These are phyloP conservation scores for Starmerella stellata DNA, from an alignment of 805 yeast species.

Conservation along the genomic window DNA sequence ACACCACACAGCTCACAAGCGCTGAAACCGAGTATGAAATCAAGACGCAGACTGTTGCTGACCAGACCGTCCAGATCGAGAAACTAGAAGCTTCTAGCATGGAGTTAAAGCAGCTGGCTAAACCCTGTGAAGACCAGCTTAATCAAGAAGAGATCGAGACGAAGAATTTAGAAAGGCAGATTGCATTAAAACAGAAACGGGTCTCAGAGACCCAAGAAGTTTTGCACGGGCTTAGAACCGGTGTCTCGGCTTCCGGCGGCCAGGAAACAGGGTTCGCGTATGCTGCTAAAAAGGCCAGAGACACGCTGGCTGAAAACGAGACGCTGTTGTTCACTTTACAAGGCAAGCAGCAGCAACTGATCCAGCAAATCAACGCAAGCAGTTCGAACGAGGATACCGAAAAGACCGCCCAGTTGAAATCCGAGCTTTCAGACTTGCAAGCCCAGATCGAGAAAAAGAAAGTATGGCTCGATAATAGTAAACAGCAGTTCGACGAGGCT, in stretches of 20 bases:
- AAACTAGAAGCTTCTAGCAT: background rate
- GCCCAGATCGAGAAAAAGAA: background rate
- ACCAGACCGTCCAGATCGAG: background rate
- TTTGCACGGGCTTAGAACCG: conserved; percentile 14
- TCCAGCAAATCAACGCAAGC: background rate
- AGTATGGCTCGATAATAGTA: background rate
- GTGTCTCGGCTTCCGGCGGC: conserved; percentile 16
- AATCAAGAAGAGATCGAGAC: background rate
- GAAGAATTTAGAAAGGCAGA: background rate
- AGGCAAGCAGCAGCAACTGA: background rate
- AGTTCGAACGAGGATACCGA: background rate
- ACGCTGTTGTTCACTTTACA: conserved; percentile 1
- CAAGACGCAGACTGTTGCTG: background rate
- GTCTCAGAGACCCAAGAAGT: conserved; percentile 10
- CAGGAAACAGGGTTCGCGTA: conserved; percentile 17
- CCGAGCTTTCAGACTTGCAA: background rate
- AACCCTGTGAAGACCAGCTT: background rate
- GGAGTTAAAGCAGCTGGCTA: background rate
- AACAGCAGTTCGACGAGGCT: background rate
- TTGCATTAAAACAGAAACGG: conserved; percentile 3
- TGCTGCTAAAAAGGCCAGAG: conserved; percentile 12
- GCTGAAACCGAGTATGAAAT: background rate
- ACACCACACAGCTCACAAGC: background rate
- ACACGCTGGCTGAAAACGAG: conserved; percentile 5
- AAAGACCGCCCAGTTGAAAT: background rate